Conservation (phyloP, 1,284 basidiomycete species). For the Salmacisia buchloeana region DNA sequence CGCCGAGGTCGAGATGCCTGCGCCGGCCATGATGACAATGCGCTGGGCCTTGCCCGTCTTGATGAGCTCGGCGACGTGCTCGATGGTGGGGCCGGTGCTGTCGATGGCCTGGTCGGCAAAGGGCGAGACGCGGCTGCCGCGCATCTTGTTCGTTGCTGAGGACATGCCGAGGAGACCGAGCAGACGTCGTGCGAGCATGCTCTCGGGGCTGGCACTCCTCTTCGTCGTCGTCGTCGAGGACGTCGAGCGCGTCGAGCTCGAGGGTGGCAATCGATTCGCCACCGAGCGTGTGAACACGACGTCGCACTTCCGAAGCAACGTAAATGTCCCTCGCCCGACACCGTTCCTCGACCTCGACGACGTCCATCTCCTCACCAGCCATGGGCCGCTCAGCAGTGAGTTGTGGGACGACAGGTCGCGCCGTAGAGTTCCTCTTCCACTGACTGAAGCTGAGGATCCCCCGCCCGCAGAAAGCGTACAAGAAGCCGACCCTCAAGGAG, state of each 20-base stretch:
- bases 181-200: constrained; percentile 1
- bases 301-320: too few species aligned
- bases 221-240: too few species aligned
- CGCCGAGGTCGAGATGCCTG: constrained; percentile 56
- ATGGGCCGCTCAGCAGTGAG: constrained; percentile 5
- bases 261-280: too few species aligned
- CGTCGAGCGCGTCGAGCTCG: too few species aligned
- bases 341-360: too few species aligned
- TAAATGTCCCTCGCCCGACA: too few species aligned
- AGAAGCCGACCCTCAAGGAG: constrained; percentile 9
- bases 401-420: neutral
- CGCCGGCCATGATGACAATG: constrained; percentile 56
- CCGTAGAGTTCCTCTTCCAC: neutral
- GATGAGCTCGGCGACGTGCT: constrained; percentile 22
- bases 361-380: too few species aligned
- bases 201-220: too few species aligned
- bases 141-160: neutral
- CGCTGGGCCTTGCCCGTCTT: constrained; percentile 46
- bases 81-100: constrained; percentile 23
- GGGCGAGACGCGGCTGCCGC: neutral
- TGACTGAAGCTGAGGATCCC: neutral
- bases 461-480: constrained; percentile 2
- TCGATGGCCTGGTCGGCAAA: constrained; percentile 6
- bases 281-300: too few species aligned
- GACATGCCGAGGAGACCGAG: neutral